A percentile compares a stretch with the other conserved stretches of the same genome.
Conservation (phyloP, 2,329 filamentous ascomycete species). For the Orbilia ellipsospora region DNA sequence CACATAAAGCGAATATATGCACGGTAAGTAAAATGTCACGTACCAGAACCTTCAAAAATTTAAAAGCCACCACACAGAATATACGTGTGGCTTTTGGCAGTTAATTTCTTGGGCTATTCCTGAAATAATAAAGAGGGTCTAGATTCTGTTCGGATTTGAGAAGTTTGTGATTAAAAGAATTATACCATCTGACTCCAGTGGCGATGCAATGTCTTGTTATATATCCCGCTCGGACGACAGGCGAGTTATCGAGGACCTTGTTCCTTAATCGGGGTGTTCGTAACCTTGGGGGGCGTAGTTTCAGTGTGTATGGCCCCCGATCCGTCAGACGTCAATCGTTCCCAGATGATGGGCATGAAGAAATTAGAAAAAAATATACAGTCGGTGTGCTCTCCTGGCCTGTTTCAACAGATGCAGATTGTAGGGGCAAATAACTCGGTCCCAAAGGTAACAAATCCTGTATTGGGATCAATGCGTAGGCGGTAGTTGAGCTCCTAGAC, state of each 20-base stretch:
- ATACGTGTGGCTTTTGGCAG: too few species aligned
- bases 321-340: not conserved
- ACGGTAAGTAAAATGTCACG: not conserved
- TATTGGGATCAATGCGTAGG: slow-evolving; percentile 52
- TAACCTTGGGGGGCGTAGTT: not conserved
- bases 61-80: not conserved
- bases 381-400: not conserved
- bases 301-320: not conserved
- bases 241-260: too few species aligned
- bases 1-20: not conserved
- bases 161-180: not conserved
- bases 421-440: slow-evolving; percentile 42
- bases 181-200: not conserved
- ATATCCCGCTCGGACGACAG: slow-evolving; percentile 3
- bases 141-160: too few species aligned
- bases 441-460: slow-evolving; percentile 39
- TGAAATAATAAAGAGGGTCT: not conserved
- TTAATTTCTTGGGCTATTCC: too few species aligned
- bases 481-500: slow-evolving; percentile 36
- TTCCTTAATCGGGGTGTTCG: not conserved
- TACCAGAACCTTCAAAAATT: not conserved
- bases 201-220: slow-evolving; percentile 14
- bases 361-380: too few species aligned
- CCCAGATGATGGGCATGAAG: not conserved
- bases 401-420: slow-evolving; percentile 48